Evolutionary conservation across 169 alveolate genomes (phyloP).

Genomic region (Cytauxzoon felis): DNA sequence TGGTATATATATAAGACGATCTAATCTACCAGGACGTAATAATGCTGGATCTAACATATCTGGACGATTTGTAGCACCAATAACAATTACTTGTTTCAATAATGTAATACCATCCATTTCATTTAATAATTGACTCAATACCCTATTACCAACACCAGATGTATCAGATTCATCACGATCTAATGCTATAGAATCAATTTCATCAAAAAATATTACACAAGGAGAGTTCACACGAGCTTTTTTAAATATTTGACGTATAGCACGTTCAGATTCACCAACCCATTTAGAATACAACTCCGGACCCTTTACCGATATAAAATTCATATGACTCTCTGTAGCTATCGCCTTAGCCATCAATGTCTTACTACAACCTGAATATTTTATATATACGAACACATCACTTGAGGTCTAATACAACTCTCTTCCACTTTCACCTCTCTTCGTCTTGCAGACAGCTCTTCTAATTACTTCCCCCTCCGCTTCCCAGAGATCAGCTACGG

Average conservation of each 20-base stretch:
- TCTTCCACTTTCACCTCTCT: no score
- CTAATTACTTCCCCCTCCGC: no score
- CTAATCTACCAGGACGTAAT: conserved; percentile 99
- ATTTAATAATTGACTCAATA: conserved; percentile 92
- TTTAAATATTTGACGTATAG: conserved; percentile 91
- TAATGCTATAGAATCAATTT: conserved; percentile 91
- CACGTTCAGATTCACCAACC: conserved; percentile 98
- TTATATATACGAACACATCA: neutral
- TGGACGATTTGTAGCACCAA: conserved; percentile 99
- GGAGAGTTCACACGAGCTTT: conserved; percentile 96
- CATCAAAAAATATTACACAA: conserved; percentile 97
- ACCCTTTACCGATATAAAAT: conserved; percentile 97
- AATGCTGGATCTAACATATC: conserved; percentile 95
- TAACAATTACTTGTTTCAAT: conserved; percentile 87
- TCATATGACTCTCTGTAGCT: conserved; percentile 96
- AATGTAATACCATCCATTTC: conserved; percentile 98
- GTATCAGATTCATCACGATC: conserved; percentile 48
- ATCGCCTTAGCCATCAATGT: conserved; percentile 99
- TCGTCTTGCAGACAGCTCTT: no score
- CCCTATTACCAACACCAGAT: conserved; percentile 90
- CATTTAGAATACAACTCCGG: conserved; percentile 99
- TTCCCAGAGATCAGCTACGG: no score
- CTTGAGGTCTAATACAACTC: no score
- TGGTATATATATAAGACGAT: conserved; percentile 95
- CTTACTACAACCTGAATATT: conserved; percentile 84